phyloP scores from a whole-genome alignment of 2,329 filamentous ascomycete genomes.

The Colletotrichum australisinense region DNA sequence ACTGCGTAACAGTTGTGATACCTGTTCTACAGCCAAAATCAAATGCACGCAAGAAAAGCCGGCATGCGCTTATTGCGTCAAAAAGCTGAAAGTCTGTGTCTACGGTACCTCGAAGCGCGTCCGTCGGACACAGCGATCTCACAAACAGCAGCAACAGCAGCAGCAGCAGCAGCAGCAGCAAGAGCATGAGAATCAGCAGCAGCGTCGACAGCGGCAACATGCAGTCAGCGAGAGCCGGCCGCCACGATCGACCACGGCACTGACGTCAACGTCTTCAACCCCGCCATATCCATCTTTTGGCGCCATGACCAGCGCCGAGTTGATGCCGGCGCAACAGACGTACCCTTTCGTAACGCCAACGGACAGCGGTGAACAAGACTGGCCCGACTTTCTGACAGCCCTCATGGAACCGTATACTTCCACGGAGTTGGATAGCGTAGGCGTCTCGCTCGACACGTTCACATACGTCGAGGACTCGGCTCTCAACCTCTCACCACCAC shows the following conservation, averaged over 20 bases:
- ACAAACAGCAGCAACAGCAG: neutral
- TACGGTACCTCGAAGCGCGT: neutral
- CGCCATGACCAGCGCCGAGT: neutral
- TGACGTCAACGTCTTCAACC: neutral
- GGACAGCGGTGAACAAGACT: neutral
- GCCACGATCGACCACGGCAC: neutral
- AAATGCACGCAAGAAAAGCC: slow-evolving; percentile 1
- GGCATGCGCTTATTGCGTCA: neutral
- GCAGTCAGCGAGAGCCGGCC: neutral
- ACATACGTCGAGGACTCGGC: neutral
- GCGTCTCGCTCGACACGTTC: neutral
- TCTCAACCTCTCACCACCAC: neutral
- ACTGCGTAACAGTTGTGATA: neutral
- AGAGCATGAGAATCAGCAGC: neutral
- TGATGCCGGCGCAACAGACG: neutral
- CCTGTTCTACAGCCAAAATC: neutral
- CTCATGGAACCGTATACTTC: neutral
- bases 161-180: neutral
- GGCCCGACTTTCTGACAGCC: neutral
- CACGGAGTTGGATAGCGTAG: neutral
- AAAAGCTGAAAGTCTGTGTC: neutral
- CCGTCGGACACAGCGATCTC: neutral
- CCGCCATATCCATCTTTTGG: neutral
- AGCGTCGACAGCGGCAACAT: neutral
- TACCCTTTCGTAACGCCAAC: neutral